These are phyloP conservation scores for Termitomyces sp. DNA, from an alignment of 768 basidiomycete genomes.

Conservation along the genomic window DNA sequence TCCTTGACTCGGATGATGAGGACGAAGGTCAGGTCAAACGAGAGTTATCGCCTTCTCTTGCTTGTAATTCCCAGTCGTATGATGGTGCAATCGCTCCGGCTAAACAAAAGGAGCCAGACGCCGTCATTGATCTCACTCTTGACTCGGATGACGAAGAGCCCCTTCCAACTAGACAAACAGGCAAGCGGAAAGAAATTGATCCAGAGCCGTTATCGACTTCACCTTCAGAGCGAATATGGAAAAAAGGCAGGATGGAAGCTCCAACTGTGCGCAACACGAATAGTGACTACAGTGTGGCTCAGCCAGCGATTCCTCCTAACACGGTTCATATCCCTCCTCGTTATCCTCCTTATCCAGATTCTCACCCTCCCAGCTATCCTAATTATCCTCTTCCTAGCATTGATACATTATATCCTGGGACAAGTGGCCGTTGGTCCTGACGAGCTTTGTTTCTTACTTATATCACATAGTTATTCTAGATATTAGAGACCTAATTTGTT, in stretches of 20 bases:
- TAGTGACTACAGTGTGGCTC: constrained; percentile 7
- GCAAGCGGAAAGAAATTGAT: constrained; percentile 58
- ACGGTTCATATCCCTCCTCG: constrained; percentile 9
- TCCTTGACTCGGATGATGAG: constrained; percentile 75
- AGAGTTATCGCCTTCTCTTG: constrained; percentile 65
- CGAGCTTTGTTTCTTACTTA: constrained; percentile 3
- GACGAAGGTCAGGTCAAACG: constrained; percentile 72
- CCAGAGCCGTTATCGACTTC: constrained; percentile 36
- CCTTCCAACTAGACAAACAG: constrained; percentile 27
- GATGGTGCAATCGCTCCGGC: constrained; percentile 17
- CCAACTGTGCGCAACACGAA: constrained; percentile 10
- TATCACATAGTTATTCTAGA: constrained; percentile 6
- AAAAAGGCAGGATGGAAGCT: constrained; percentile 45
- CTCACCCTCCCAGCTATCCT: constrained; percentile 4
- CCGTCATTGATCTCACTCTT: constrained; percentile 81
- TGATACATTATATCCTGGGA: constrained; percentile 11
- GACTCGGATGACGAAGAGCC: constrained; percentile 71
- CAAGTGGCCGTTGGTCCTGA: constrained; percentile 16
- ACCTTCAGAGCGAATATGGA: constrained; percentile 68
- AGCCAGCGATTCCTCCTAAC: constrained; percentile 3
- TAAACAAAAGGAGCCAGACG: constrained; percentile 24
- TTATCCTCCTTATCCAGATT: constrained; percentile 10
- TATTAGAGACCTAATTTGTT: constrained; percentile 1
- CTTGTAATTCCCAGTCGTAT: constrained; percentile 37
- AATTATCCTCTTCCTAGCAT: constrained; percentile 11